Evolutionary conservation across 345 rosid species (phyloP).

Genomic region (Salix viminalis): DNA sequence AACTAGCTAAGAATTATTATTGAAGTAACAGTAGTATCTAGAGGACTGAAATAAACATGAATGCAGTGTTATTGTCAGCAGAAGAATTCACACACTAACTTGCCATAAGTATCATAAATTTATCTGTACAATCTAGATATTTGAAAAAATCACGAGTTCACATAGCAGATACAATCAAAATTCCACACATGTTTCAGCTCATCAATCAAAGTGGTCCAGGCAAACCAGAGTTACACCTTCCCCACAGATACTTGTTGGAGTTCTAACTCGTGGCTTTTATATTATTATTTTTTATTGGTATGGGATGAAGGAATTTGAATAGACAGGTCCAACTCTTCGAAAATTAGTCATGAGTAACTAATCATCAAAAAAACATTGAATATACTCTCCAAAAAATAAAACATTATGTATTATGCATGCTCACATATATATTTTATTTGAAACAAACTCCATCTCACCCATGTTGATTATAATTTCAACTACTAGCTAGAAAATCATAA

Average conservation of each 20-base stretch:
- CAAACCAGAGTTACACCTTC: neutral
- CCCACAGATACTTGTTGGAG: neutral
- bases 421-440: too few species aligned
- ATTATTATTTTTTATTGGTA: too few species aligned
- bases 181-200: neutral
- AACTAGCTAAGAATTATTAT: too few species aligned
- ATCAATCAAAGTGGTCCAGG: neutral
- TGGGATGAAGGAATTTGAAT: too few species aligned
- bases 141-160: neutral
- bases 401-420: too few species aligned
- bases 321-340: too few species aligned
- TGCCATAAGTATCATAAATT: neutral
- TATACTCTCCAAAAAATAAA: too few species aligned
- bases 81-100: neutral
- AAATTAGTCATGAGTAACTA: too few species aligned
- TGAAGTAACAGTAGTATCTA: too few species aligned
- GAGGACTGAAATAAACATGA: neutral
- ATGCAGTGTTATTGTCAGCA: neutral
- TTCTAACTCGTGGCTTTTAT: too few species aligned
- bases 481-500: neutral
- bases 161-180: neutral
- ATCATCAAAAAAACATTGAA: too few species aligned
- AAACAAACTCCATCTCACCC: too few species aligned
- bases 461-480: neutral
- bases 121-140: neutral